Evolutionary conservation across 2,329 filamentous ascomycete genomes (phyloP).

Genomic region (Didymella pomorum): DNA sequence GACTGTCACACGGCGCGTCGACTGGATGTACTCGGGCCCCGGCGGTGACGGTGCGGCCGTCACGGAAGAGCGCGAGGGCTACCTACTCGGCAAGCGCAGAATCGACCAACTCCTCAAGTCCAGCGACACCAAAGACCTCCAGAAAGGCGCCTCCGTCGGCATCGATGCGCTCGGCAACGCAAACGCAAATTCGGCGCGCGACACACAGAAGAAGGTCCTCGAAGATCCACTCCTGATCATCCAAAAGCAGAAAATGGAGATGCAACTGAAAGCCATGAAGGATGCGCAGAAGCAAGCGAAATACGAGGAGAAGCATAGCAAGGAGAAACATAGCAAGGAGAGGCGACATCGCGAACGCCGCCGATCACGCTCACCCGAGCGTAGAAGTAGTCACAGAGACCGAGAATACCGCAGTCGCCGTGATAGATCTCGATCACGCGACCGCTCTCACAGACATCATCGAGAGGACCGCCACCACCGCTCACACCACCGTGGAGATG

Average conservation of each 20-base stretch:
- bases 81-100: slow-evolving; percentile 87
- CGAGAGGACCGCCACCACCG: neutral
- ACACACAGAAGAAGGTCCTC: slow-evolving; percentile 84
- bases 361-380: neutral
- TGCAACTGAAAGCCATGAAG: slow-evolving; percentile 69
- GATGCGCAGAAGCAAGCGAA: slow-evolving; percentile 56
- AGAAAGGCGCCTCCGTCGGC: slow-evolving; percentile 65
- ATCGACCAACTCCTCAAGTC: slow-evolving; percentile 84
- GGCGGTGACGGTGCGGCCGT: slow-evolving; percentile 71
- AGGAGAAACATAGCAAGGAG: slow-evolving; percentile 46
- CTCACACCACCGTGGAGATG: slow-evolving; percentile 23
- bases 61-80: slow-evolving; percentile 90
- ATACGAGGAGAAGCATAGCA: slow-evolving; percentile 45
- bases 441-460: neutral
- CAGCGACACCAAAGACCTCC: slow-evolving; percentile 75
- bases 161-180: slow-evolving; percentile 63
- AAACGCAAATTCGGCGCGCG: slow-evolving; percentile 74
- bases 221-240: slow-evolving; percentile 93
- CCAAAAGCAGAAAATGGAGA: slow-evolving; percentile 77
- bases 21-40: slow-evolving; percentile 98
- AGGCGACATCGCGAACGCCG: slow-evolving; percentile 36
- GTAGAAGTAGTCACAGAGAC: neutral
- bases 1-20: slow-evolving; percentile 82
- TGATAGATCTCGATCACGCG: neutral
- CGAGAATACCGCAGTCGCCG: neutral